Evolutionary conservation across 2,329 filamentous ascomycete genomes (phyloP).

Genomic region (Grosmannia serpens): DNA sequence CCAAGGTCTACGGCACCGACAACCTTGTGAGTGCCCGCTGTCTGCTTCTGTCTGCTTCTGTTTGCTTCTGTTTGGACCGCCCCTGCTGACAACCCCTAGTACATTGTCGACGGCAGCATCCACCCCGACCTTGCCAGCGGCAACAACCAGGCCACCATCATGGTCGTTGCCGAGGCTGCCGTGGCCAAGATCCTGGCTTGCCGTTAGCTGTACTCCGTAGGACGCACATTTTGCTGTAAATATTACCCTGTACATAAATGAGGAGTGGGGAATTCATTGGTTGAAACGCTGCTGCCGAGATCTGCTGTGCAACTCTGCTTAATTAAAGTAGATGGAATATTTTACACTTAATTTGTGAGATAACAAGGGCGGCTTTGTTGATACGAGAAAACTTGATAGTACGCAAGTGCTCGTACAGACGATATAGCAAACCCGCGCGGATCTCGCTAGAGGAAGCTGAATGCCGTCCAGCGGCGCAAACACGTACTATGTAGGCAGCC

Average conservation of each 20-base stretch:
- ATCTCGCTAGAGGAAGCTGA: no score
- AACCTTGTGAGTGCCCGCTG: slow-evolving; percentile 32
- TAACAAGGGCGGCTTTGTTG: no score
- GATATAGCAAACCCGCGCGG: no score
- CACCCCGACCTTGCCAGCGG: slow-evolving; percentile 58
- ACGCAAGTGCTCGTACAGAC: no score
- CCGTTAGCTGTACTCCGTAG: neutral
- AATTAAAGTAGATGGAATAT: no score
- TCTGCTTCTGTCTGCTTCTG: neutral
- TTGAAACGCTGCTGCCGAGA: no score
- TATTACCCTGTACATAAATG: neutral
- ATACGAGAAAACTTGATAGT: no score
- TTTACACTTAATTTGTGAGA: no score
- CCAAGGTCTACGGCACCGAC: slow-evolving; percentile 55
- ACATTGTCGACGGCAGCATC: slow-evolving; percentile 56
- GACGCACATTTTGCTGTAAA: neutral
- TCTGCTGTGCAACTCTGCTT: no score
- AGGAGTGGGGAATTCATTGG: no score
- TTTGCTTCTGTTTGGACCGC: neutral
- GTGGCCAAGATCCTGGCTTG: slow-evolving; percentile 36
- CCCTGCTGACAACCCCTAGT: slow-evolving; percentile 25
- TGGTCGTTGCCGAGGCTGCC: slow-evolving; percentile 52
- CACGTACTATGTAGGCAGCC: no score
- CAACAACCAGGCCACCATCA: slow-evolving; percentile 56
- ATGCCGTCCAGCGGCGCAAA: no score